These are phyloP conservation scores for Syzygium oleosum DNA, from an alignment of 345 rosid genomes.

Conservation along the genomic window DNA sequence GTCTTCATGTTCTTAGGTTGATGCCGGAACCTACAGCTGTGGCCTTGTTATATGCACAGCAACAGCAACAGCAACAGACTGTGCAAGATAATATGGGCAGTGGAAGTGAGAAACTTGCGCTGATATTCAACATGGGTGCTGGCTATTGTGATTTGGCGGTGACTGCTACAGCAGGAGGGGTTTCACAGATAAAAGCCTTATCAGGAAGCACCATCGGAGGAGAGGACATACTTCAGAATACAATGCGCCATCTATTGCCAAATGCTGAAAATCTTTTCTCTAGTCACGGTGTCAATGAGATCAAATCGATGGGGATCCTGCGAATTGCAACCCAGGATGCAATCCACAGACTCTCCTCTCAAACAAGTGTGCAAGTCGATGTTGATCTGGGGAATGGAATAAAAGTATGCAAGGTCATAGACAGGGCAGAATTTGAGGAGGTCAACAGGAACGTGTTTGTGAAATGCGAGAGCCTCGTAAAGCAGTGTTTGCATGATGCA, in stretches of 20 bases:
- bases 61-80: constrained; percentile 75
- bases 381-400: constrained; percentile 60
- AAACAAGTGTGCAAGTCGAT: constrained; percentile 38
- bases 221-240: constrained; percentile 78
- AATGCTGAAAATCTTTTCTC: constrained; percentile 30
- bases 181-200: constrained; percentile 76
- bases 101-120: constrained; percentile 72
- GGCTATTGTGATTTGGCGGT: constrained; percentile 83
- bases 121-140: constrained; percentile 87
- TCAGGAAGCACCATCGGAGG: constrained; percentile 70
- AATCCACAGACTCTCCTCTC: constrained; percentile 50
- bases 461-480: constrained; percentile 50
- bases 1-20: constrained; percentile 72
- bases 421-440: constrained; percentile 58
- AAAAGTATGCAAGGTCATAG: constrained; percentile 37
- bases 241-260: constrained; percentile 49
- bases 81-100: constrained; percentile 68
- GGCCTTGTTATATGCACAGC: constrained; percentile 80
- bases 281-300: constrained; percentile 29
- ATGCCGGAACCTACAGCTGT: constrained; percentile 93
- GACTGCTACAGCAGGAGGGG: constrained; percentile 87
- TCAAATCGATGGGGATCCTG: constrained; percentile 39
- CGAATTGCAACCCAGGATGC: constrained; percentile 79
- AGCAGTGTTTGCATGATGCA: constrained; percentile 64
- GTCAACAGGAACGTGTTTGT: constrained; percentile 52